Base-by-base conservation (phyloP, 495 filamentous ascomycete species). In the Pyrenula massariospora region DNA sequence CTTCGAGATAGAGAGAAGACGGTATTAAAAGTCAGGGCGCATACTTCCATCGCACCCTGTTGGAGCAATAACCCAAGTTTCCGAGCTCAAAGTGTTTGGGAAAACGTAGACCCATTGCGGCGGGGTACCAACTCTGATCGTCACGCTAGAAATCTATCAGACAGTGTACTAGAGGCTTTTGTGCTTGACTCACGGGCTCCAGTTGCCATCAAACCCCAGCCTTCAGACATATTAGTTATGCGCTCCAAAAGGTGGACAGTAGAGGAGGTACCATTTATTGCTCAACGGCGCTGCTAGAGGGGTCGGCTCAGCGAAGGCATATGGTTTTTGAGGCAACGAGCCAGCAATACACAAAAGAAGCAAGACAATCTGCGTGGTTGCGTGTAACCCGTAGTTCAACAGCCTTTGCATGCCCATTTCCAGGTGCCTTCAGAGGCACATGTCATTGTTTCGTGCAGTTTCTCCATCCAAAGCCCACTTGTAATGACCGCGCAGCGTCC, bases 91-190 rank as follows among this genome's bases (percentile, higher is more conserved):
- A 2, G 82, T 85, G 57, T 77, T 80, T 48, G 77, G 70, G 24
- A 78, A 72, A 53, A 84, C 71, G 57, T 82, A 77, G 3, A 84
- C 65, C 52, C 77, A 71, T 65, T 84, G 80, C 12, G 70, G 67
- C 21, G 77, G 73, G n/a, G 73, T 73, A 24, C 83, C 83, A 2
- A 84, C 70, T 52, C 72, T 74, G 54, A 85, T 68, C 11, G 70
- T 68, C 54, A 84, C 62, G 10, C 58, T 60, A 22, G 19, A 42
- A 10, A 8, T 10, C 19, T 8, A 10, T 42, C n/a, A 52, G 50
- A 5, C 8, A 52, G 50, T 5, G 22, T 10, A 19, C 22, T 8
- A 20, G 20, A 52, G n/a, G 50, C 19, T 5, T 8, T 5, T 19
- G 20, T 52, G 8, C 22, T 24, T 20, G 22, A 52, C 50, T 20